Conservation (phyloP, 2,329 filamentous ascomycete species). For the Aaosphaeria arxii region DNA sequence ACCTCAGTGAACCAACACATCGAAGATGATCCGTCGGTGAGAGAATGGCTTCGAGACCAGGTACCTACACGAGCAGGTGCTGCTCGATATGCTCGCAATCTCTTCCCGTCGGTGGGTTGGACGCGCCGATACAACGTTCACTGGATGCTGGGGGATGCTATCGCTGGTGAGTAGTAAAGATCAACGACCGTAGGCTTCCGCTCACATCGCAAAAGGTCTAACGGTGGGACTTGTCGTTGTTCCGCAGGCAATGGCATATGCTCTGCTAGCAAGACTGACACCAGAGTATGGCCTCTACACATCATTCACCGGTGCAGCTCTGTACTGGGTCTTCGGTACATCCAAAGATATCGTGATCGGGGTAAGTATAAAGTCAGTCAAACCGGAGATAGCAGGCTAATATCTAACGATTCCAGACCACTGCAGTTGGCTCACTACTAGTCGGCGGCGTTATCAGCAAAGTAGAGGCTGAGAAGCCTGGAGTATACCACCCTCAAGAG, state of each 20-base stretch:
- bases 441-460: conserved; percentile 74
- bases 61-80: conserved; percentile 20
- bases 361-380: conserved; percentile 50
- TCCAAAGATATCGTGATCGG: conserved; percentile 98
- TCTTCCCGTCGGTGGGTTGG: conserved; percentile 29
- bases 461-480: conserved; percentile 56
- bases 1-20: too few species aligned
- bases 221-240: conserved; percentile 78
- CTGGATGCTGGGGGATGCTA: conserved; percentile 28
- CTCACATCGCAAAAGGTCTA: conserved; percentile 28
- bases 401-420: conserved; percentile 56
- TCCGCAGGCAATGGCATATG: conserved; percentile 94
- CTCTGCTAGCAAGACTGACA: conserved; percentile 71
- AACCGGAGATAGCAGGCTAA: too few species aligned
- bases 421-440: conserved; percentile 90
- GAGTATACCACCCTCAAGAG: conserved; percentile 56
- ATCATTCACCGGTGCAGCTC: conserved; percentile 87
- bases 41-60: conserved; percentile 21
- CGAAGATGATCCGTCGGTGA: conserved; percentile 27
- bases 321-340: conserved; percentile 97
- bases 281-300: conserved; percentile 86
- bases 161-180: conserved; percentile 21
- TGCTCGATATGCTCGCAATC: conserved; percentile 18
- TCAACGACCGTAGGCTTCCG: not conserved
- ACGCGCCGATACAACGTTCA: conserved; percentile 25